Base-by-base conservation (phyloP, 1,139 yeast species). In the Casaregolazyma suthepensis region DNA sequence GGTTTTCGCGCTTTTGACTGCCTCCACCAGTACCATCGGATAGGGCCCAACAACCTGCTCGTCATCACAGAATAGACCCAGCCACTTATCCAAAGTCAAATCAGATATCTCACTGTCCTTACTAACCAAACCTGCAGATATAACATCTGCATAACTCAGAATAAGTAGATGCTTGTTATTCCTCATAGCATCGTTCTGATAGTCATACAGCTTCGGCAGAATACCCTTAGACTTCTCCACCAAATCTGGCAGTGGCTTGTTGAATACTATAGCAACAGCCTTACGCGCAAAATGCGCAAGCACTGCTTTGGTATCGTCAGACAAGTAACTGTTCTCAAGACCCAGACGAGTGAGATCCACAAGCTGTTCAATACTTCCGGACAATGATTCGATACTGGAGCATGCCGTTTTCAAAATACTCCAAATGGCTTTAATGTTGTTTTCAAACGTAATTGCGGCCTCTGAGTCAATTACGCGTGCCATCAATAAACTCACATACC, bases 11-110 rank as follows among this genome's bases (percentile, higher is more conserved):
- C 20, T 43, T 26, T 52, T 54, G n/a, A 57, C 48, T 7, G 56
- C 58, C 10, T 45, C 45, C 18, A 56, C 55, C 15, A 57, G 46
- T 2, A 45, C 49, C 10, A 46, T 51, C 1, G 57, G 45, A 46
- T 56, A 57, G 3, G 57, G 54, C n/a, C 52, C 57, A 26, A 22
- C 29, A 6, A 43, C 45, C 15, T 48, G 51, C 35, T 45, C 54
- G 15, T 46, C 29, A 12, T 53, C 48, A 42, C 49, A 52, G 1
- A 50, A 37, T 35, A 23, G 43, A 13, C 49, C 23, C 23, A 56
- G 54, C 60, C 60, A 57, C 4, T 43, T 43, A 6, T 45, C 31
- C n/a, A 53, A 10, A 7, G 53, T 48, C 17, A 40, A n/a, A 6
- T 20, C 26, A 13, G 18, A 12, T 1, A 52, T 7, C 18, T 49